These are phyloP conservation scores for Ambrosia trifida DNA, from an alignment of 129 eudicot genomes.

Conservation along the genomic window DNA sequence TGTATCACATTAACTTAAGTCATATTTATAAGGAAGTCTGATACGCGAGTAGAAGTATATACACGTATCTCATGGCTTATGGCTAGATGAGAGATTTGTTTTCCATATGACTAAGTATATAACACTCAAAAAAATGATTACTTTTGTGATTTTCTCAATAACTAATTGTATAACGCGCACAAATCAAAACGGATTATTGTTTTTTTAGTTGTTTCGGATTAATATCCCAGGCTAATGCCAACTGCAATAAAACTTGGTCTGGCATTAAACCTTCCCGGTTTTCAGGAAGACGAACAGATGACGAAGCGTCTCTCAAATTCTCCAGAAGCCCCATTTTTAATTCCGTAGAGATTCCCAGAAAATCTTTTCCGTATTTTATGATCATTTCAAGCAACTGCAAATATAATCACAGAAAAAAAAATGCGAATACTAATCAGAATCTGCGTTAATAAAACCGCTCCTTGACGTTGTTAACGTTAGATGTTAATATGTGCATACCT, in stretches of 20 bases:
- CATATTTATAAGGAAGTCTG: not conserved
- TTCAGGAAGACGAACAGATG: conserved; percentile 59
- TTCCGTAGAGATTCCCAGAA: conserved; percentile 53
- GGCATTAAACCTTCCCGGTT: conserved; percentile 91
- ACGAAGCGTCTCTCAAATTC: conserved; percentile 69
- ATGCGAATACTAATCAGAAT: not conserved
- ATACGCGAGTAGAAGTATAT: not conserved
- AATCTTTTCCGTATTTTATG: conserved; percentile 66
- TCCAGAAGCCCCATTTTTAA: conserved; percentile 62
- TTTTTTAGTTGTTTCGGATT: conserved; percentile 61
- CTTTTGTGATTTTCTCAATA: not conserved
- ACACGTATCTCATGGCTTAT: not conserved
- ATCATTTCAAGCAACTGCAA: conserved; percentile 61
- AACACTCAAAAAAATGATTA: not conserved
- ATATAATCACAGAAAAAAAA: conserved; percentile 14
- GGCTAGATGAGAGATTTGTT: not conserved
- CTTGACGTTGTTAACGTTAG: not conserved
- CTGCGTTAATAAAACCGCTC: not conserved
- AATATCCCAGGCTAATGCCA: conserved; percentile 76
- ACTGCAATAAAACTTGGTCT: conserved; percentile 64
- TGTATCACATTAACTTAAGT: not conserved
- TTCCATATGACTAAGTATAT: not conserved
- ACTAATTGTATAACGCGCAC: not conserved
- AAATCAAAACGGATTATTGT: conserved; percentile 22
- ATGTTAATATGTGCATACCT: conserved; percentile 55